Evolutionary conservation across 1,139 yeast species (phyloP), one percentile per base, ranked within the genome.

Genomic region (Zygosaccharomyces sapae): DNA sequence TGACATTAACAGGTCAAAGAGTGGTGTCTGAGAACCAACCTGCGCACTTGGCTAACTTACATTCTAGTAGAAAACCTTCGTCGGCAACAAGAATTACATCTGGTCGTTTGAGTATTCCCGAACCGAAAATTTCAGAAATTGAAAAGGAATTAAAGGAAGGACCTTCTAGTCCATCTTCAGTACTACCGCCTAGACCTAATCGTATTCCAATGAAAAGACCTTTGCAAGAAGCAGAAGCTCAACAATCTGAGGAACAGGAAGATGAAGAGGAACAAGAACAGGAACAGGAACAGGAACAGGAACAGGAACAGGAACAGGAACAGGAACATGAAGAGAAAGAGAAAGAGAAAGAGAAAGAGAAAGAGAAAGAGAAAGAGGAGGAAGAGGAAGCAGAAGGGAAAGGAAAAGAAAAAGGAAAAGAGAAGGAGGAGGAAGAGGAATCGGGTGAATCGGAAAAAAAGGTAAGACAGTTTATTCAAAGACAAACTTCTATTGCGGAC

Each of bases 91-190:
- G 87, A 59, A 80, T 82, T 39, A 80, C 86, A 0, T 81, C 86
- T 0, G 89, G 89, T 1, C 83, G 81, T 86, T 67, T 83, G 20
- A 58, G 67, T 13, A 70, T 68, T 13, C 74, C 74, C 2, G 73
- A 70, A 50, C 72, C 73, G 24, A 68, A 63, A 50, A 57, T 70
- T 45, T 60, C 68, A 13, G 73, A 70, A 44, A 65, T 70, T 10
- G 71, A 68, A 46, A 68, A 65, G 38, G 64, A 63, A 38, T 47
- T 63, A 38, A 54, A 53, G 35, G 67, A 65, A 45, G 67, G 68
- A 1, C 65, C 67, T 9, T 62, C 68, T 16, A 64, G 68, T 43
- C 69, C 69, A 5, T 54, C 65, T 3, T 58, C 65, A 2, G 40
- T 61, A 9, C 41, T 65, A 27, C 70, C 70, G 5, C 55, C 63